A percentile compares a stretch with the other conserved stretches of the same genome.
Evolutionary conservation across 768 basidiomycete species (phyloP).

Genomic region (Mrakia frigida): DNA sequence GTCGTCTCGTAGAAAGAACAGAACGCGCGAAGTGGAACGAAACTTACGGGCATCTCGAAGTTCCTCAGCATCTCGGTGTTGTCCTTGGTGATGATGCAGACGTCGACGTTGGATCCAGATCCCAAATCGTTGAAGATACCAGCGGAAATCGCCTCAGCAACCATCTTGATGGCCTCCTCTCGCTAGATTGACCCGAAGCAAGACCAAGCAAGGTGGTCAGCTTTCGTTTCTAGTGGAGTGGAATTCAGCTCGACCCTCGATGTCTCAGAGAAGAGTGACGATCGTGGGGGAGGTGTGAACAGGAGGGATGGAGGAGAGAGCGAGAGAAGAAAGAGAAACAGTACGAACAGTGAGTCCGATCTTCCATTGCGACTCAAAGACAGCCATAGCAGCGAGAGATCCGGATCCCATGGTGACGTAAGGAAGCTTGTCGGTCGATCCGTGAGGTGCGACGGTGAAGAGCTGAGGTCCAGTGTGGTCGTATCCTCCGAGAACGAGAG

Average conservation of each 20-base stretch:
- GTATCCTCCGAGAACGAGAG: constrained; percentile 94
- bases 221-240: not conserved
- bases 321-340: not conserved
- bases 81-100: constrained; percentile 82
- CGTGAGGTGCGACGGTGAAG: constrained; percentile 93
- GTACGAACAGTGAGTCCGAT: constrained; percentile 69
- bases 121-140: constrained; percentile 99
- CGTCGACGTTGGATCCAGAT: constrained; percentile 97
- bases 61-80: constrained; percentile 91
- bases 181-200: constrained; percentile 52
- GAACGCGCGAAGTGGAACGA: not conserved
- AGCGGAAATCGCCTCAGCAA: constrained; percentile 78
- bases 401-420: constrained; percentile 99
- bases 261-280: no score
- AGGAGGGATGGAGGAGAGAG: not conserved
- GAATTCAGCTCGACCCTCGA: no score
- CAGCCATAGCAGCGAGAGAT: constrained; percentile 93
- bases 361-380: constrained; percentile 84
- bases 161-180: constrained; percentile 72
- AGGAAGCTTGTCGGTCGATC: constrained; percentile 95
- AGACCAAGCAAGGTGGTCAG: not conserved
- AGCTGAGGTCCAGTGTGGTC: constrained; percentile 89
- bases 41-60: constrained; percentile 68
- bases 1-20: not conserved
- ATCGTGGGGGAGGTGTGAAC: not conserved